These are phyloP conservation scores for Fraxinus greggii DNA, from an alignment of 305 asterid species.

Conservation along the genomic window DNA sequence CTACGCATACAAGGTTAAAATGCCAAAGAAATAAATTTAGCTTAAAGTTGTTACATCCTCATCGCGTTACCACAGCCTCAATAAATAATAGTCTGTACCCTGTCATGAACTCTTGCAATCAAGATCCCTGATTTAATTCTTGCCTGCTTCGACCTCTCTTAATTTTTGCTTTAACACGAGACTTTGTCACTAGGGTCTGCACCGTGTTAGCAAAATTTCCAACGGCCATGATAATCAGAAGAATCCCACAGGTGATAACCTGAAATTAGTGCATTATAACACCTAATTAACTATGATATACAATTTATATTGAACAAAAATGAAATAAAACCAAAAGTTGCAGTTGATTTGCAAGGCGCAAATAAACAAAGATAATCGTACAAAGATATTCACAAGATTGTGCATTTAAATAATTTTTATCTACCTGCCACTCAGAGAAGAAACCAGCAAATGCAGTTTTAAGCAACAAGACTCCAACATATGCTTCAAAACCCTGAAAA, in stretches of 20 bases:
- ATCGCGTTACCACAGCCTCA: conserved; percentile 22
- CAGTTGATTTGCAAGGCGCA: background rate
- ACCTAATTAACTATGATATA: conserved; percentile 6
- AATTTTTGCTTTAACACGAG: conserved; percentile 83
- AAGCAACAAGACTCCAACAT: conserved; percentile 79
- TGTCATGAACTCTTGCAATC: conserved; percentile 27
- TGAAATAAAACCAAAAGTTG: conserved; percentile 2
- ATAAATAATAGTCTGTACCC: conserved; percentile 8
- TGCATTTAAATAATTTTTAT: background rate
- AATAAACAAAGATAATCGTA: background rate
- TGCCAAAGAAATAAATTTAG: conserved; percentile 19
- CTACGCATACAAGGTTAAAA: conserved; percentile 27
- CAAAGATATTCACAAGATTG: background rate
- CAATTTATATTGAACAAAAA: background rate
- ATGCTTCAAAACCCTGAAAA: conserved; percentile 85
- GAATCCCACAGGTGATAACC: conserved; percentile 89
- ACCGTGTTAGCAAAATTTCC: conserved; percentile 94
- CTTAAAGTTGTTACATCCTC: background rate
- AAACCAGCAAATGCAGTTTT: conserved; percentile 70
- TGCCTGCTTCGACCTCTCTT: conserved; percentile 70
- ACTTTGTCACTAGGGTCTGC: conserved; percentile 76
- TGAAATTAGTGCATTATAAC: conserved; percentile 28
- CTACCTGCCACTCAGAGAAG: conserved; percentile 91
- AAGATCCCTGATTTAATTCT: conserved; percentile 52
- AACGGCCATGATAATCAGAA: conserved; percentile 85